Base-by-base conservation (phyloP, 2,329 filamentous ascomycete species). In the Aspergillus brunneoviolaceus region DNA sequence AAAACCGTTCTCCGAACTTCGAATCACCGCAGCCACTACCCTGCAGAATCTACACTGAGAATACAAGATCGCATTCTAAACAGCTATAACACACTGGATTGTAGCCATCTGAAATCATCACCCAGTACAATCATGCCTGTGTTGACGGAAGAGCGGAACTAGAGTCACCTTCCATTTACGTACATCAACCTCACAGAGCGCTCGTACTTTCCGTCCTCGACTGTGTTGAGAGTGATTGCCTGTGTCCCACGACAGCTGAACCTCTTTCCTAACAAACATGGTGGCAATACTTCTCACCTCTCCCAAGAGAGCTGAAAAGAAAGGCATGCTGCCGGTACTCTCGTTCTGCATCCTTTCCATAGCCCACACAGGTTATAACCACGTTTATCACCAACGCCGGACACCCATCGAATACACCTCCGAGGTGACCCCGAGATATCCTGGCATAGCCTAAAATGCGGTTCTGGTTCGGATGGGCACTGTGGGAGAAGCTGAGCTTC, bases 401-500 rank as follows among this genome's bases (percentile, higher is more conserved):
- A 14, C 6, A 4, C 16, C 54, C 29, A n/a, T 14, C n/a, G 25
- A 50, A 48, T 14, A 49, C 10, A 11, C 29, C 14, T 19, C 23
- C 25, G 12, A 35, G 12, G 39, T 45, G 39, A 4, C n/a, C 7
- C 4, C 31, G 10, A 42, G 31, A 21, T 9, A 5, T 11, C 1
- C 11, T 6, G n/a, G 11, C 42, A 54, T 9, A 23, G 57, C 45
- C 49, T 54, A 72, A 55, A 54, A 77, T 77, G 71, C 59, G 55
- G 45, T 91, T 92, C 75, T 91, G 90, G 76, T 70, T 80, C 48
- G 81, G 79, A 53, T 96, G 92, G 92, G 80, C 84, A 67, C 79
- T 95, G 69, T 96, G 92, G 92, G 86, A 95, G 81, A 87, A 96
- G 80, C 88, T 96, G 87, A 90, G 88, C 56, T 91, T 96, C 79